Evolutionary conservation across 2,329 filamentous ascomycete genomes (phyloP), one percentile per base, ranked within the genome.

Genomic region (Alternaria rosae): DNA sequence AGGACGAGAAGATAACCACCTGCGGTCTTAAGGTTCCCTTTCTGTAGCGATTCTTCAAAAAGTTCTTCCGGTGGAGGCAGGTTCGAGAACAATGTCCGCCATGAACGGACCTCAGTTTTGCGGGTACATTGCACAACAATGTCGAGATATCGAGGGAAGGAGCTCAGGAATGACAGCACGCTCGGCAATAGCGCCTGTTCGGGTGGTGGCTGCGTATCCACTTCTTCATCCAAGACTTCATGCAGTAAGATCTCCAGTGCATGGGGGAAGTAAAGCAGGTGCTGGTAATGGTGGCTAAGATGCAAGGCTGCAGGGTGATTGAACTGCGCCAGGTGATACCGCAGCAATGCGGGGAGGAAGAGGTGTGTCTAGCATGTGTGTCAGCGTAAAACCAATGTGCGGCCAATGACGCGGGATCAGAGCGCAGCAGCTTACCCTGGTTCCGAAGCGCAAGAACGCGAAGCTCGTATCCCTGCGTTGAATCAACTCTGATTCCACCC

Each of bases 121-220:
- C 95, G 91, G 2, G 95, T 97, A 80, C 95, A 99, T 80, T 97
- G 95, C 20, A 99, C 91, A 23, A 99, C 90, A 60, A 98, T 95
- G 72, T 98, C 94, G 15, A 98, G 88, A 74, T 97, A 99, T 60
- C 93, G 88, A 58, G 89, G 90, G 70, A 85, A 85, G 1, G 81
- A 83, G 8, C 82, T 84, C 17, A 87, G 76, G 67, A 86, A 86
- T 0, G 83, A 84, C n/a, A 86, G 75, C 3, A 85, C 82, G 41
- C 80, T 82, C 10, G 85, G 84, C 12, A 87, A 72, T 6, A 86
- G 77, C 15, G 84, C 84, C 51, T 82, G 81, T 70, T 83, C 82
- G 12, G 80, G 78, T 7, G 80, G 76, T 6, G 81, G 80, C 58
- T 80, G 78, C n/a, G 78, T 87, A 72, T 98, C 95, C 2, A 97